Evolutionary conservation across 768 basidiomycete species (phyloP).

Genomic region (Boletus reticuloceps): DNA sequence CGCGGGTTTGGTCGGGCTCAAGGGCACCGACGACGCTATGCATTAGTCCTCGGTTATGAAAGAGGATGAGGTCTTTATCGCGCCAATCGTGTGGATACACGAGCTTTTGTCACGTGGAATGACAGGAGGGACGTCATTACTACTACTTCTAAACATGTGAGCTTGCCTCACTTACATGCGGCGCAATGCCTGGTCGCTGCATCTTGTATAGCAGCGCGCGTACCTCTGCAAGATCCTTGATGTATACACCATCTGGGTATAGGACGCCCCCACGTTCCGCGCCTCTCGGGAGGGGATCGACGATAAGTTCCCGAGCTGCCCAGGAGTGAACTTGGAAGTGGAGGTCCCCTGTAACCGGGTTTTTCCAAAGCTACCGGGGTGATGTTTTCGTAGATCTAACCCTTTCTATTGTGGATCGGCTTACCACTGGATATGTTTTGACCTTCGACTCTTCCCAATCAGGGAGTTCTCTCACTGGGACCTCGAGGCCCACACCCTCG

Average conservation of each 20-base stretch:
- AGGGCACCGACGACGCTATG: slow-evolving; percentile 72
- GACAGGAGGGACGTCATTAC: background rate
- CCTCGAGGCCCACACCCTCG: slow-evolving; percentile 71
- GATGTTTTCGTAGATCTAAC: background rate
- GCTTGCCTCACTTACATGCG: background rate
- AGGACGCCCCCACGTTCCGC: slow-evolving; percentile 58
- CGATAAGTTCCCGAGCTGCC: slow-evolving; percentile 56
- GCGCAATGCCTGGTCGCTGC: slow-evolving; percentile 62
- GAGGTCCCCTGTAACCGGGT: slow-evolving; percentile 77
- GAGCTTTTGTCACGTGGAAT: slow-evolving; percentile 33
- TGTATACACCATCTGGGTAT: slow-evolving; percentile 77
- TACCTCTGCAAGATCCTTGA: slow-evolving; percentile 70
- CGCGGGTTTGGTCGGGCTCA: slow-evolving; percentile 40
- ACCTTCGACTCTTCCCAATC: slow-evolving; percentile 73
- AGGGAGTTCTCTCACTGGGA: slow-evolving; percentile 64
- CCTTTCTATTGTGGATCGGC: slow-evolving; percentile 9
- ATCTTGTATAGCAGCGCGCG: slow-evolving; percentile 76
- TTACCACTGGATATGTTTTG: slow-evolving; percentile 66
- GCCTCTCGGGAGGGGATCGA: slow-evolving; percentile 67
- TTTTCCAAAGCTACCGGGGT: slow-evolving; percentile 74
- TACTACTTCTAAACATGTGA: too few relatives aligned
- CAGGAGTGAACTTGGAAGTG: slow-evolving; percentile 92
- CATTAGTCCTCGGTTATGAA: slow-evolving; percentile 69
- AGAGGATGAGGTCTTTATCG: slow-evolving; percentile 51
- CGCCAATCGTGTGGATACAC: slow-evolving; percentile 91